Base-by-base conservation (phyloP, 2,329 filamentous ascomycete species). In the Bimuria novae-zelandiae region DNA sequence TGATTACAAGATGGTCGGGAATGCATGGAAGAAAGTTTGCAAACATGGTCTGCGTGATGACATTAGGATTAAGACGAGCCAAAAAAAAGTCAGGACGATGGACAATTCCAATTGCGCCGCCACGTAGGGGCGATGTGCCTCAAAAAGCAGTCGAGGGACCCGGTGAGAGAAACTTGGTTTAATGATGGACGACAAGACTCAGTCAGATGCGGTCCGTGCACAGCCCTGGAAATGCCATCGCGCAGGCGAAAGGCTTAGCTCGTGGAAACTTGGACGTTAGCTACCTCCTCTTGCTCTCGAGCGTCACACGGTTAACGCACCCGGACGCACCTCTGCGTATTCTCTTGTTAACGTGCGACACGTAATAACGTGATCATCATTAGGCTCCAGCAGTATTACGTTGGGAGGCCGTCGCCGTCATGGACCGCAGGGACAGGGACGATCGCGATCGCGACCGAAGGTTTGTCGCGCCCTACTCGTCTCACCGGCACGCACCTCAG, bases 401-500 rank as follows among this genome's bases (percentile, higher is more conserved):
- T 47, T 23, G 27, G 29, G 48, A 39, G 25, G 30, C 41, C 27
- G 45, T 50, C 47, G 39, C 60, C 55, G 54, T 42, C 37, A 73
- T 74, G 71, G 69, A 73, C 43, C 41, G 41, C 33, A 63, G 70
- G 51, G 75, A 77, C 55, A 68, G 73, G 57, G 75, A 75, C 54
- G 71, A 73, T 41, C 64, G 74, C 60, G 75, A 77, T 54, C 70
- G 74, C 49, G 74, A 76, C 39, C 65, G 76, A 65, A 77, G 76
- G 76, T 78, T 68, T 67, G 75, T 74, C 54, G 49, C 56, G 57
- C 57, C 60, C 59, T n/a, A n/a, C n/a, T 50, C 54, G 47, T 32
- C 51, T 57, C n/a, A n/a, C n/a, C n/a, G n/a, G 41, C 52, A 54
- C 57, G 53, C 56, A 39, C 45, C 23, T 47, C 35, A 33, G 49